These are phyloP conservation scores for Amphibolis antarctica DNA, from an alignment of 106 monocot genomes.

Conservation along the genomic window DNA sequence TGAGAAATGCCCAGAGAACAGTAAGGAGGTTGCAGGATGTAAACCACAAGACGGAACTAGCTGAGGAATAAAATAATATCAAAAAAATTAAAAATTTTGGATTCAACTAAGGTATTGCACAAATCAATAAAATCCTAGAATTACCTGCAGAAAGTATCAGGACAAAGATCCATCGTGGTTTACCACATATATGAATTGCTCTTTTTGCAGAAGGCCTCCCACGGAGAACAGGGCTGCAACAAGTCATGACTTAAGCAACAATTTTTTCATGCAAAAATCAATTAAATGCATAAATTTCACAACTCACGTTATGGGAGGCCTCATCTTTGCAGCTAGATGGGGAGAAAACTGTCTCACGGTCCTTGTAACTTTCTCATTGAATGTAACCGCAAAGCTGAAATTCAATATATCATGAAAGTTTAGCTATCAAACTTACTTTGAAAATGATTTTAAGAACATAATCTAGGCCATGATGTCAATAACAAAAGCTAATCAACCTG, in stretches of 20 bases:
- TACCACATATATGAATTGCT: slow-evolving; percentile 88
- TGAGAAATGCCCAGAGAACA: slow-evolving; percentile 28
- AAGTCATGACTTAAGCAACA: not conserved
- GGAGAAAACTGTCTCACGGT: slow-evolving; percentile 77
- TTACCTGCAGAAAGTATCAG: slow-evolving; percentile 70
- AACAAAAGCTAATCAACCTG: too few species aligned
- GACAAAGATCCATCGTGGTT: slow-evolving; percentile 93
- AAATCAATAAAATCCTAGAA: not conserved
- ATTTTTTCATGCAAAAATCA: not conserved
- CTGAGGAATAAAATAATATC: slow-evolving; percentile 2
- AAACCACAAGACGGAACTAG: slow-evolving; percentile 21
- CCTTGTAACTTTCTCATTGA: slow-evolving; percentile 81
- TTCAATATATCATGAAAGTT: not conserved
- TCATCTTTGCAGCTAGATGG: slow-evolving; percentile 79
- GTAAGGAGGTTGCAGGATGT: slow-evolving; percentile 19
- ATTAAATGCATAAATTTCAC: not conserved
- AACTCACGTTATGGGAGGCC: slow-evolving; percentile 70
- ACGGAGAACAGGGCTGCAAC: slow-evolving; percentile 79
- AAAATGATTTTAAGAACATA: too few species aligned
- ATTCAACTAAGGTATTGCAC: not conserved
- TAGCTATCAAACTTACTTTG: too few species aligned
- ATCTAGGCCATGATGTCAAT: too few species aligned
- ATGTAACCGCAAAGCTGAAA: slow-evolving; percentile 77
- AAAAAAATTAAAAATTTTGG: not conserved
- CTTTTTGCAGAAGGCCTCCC: slow-evolving; percentile 68